Percentiles rank a stretch among this genome's conserved stretches.
Evolutionary conservation across 208 protist species (phyloP).

Genomic region (Leishmania lainsoni): DNA sequence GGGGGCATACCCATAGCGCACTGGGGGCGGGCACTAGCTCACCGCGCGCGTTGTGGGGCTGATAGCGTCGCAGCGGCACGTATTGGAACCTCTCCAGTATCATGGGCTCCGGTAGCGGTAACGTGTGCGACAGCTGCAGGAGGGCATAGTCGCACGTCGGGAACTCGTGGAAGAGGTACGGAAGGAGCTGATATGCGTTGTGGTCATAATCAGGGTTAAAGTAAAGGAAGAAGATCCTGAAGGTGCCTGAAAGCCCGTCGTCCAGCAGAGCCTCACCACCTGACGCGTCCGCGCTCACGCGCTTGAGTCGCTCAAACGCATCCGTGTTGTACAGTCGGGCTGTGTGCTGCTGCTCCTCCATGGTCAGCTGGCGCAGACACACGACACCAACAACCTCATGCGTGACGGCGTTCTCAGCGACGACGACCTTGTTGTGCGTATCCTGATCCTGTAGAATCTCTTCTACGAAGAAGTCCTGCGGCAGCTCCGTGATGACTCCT

Average conservation of each 20-base stretch:
- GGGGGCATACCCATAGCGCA: constrained; percentile 81
- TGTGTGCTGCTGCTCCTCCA: constrained; percentile 69
- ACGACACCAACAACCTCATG: constrained; percentile 80
- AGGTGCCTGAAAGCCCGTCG: constrained; percentile 15
- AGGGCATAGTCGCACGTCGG: constrained; percentile 71
- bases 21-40: constrained; percentile 62
- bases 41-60: constrained; percentile 70
- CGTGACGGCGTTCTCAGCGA: constrained; percentile 79
- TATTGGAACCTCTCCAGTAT: constrained; percentile 77
- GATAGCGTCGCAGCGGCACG: constrained; percentile 80
- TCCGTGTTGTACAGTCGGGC: constrained; percentile 78
- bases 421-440: constrained; percentile 67
- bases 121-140: constrained; percentile 71
- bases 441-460: constrained; percentile 90
- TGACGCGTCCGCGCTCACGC: constrained; percentile 21
- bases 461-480: constrained; percentile 82
- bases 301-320: constrained; percentile 60
- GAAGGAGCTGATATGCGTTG: constrained; percentile 65
- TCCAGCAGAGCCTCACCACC: constrained; percentile 20
- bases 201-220: constrained; percentile 76
- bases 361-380: constrained; percentile 57
- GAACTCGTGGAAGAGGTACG: constrained; percentile 78
- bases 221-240: constrained; percentile 82
- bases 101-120: constrained; percentile 65
- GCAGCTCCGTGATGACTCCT: constrained; percentile 78